Percentiles rank a stretch among this genome's conserved stretches.
Evolutionary conservation across 768 basidiomycete species (phyloP).

Genomic region (Melanogaster broomeanus): DNA sequence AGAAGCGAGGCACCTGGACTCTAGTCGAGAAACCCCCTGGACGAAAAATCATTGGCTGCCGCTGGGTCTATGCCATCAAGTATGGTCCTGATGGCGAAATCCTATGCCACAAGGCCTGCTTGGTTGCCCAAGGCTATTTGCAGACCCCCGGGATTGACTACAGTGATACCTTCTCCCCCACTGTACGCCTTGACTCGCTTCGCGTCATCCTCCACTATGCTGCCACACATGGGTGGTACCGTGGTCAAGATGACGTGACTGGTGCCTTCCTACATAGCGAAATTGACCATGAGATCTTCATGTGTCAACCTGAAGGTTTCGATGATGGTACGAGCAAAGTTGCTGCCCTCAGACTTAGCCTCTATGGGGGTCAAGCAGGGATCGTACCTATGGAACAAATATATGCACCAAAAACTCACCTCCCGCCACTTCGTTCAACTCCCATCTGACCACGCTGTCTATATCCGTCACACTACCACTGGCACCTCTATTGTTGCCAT

Average conservation of each 20-base stretch:
- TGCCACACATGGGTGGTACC: constrained; percentile 2
- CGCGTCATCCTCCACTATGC: constrained; percentile 20
- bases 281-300: constrained; percentile 37
- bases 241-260: constrained; percentile 8
- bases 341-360: constrained; percentile 21
- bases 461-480: too few relatives aligned
- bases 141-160: constrained; percentile 42
- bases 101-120: too few relatives aligned
- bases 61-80: constrained; percentile 5
- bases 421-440: too few relatives aligned
- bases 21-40: constrained; percentile 2
- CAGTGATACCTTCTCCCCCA: constrained; percentile 30
- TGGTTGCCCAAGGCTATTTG: too few relatives aligned
- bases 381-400: constrained; percentile 34
- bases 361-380: constrained; percentile 46
- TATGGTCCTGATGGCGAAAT: neutral
- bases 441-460: too few relatives aligned
- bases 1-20: constrained; percentile 7
- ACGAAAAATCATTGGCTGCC: neutral
- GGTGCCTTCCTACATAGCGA: constrained; percentile 8
- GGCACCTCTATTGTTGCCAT: too few relatives aligned
- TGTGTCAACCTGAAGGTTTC: constrained; percentile 39
- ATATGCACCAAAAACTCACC: constrained; percentile 11
- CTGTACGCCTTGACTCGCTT: constrained; percentile 25
- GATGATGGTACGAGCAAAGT: constrained; percentile 25